Base-by-base conservation (phyloP, 371 early-diverging fungal species). In the Mucor circinelloides region DNA sequence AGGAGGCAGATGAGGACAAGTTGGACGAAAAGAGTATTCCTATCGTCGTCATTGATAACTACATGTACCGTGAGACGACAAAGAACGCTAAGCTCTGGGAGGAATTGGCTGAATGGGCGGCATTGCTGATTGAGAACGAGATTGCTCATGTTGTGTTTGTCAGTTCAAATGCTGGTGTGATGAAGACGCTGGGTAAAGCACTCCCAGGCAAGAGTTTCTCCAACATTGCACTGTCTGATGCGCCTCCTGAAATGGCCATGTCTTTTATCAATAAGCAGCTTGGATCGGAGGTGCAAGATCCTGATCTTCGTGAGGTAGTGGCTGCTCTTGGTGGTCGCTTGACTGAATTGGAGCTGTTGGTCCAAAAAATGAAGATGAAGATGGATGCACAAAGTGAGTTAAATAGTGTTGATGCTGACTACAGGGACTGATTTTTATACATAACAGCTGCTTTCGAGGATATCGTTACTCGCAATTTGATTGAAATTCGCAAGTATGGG, bases 131-230 rank as follows among this genome's bases (percentile, higher is more conserved):
- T 15, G 92, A 93, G 72, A 89, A 89, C 17, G 88, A 87, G 42
- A 75, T 94, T 58, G 96, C 97, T 1, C 95, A 98, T 76, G 95
- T 97, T n/a, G 84, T 98, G 15, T 92, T 97, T 73, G 88, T 95
- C 2, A 90, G 88, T 60, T 89, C 90, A 64, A 93, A 91, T 76
- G 91, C 92, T 36, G 82, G 85, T 36, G 90, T 91, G 0, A 71
- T 84, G 64, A 93, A 92, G 69, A 82, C 82, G 1, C 69, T 96
- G 4, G 87, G 89, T 55, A 89, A 87, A 82, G 94, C 91, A 0
- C 80, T 94, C 59, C 93, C 94, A 21, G 90, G 88, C 61, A 89
- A 87, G 68, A 87, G 94, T 0, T 85, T 95, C 64, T 92, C 93
- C 48, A 80, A 79, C 44, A 75, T 94, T 31, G 72, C 85, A 6